These are phyloP conservation scores for Stagonosporopsis vannaccii DNA, from an alignment of 2,329 filamentous ascomycete genomes.

Conservation along the genomic window DNA sequence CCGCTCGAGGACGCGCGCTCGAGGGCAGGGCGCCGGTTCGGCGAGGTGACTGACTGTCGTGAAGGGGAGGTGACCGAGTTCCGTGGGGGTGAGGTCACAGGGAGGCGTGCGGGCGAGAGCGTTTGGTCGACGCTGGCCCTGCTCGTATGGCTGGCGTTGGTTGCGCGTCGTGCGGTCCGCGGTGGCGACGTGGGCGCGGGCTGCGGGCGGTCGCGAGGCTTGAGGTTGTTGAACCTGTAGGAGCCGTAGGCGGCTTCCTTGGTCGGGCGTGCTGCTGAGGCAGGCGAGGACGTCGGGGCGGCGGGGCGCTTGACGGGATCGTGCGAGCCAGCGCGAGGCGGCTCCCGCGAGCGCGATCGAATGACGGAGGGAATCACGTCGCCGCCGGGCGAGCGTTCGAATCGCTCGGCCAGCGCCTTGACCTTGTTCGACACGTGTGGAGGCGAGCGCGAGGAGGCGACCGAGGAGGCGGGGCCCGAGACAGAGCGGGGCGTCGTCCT, in stretches of 20 bases:
- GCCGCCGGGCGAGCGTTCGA: slow-evolving; percentile 43
- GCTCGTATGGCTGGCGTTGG: slow-evolving; percentile 27
- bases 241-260: slow-evolving; percentile 44
- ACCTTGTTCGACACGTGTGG: slow-evolving; percentile 42
- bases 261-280: slow-evolving; percentile 32
- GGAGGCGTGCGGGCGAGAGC: slow-evolving; percentile 26
- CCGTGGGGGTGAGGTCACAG: slow-evolving; percentile 24
- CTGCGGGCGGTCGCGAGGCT: slow-evolving; percentile 46
- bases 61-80: slow-evolving; percentile 9
- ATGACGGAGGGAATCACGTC: slow-evolving; percentile 29
- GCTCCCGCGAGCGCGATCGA: slow-evolving; percentile 32
- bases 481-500: slow-evolving; percentile 38
- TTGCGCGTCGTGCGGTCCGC: slow-evolving; percentile 33
- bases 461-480: slow-evolving; percentile 41
- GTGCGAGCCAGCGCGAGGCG: slow-evolving; percentile 22
- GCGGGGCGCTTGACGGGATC: slow-evolving; percentile 23
- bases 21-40: slow-evolving; percentile 27
- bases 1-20: slow-evolving; percentile 25
- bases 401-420: slow-evolving; percentile 47
- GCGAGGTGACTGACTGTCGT: slow-evolving; percentile 35
- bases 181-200: slow-evolving; percentile 42
- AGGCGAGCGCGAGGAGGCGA: slow-evolving; percentile 29
- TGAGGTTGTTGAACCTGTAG: slow-evolving; percentile 48
- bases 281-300: slow-evolving; percentile 37
- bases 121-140: slow-evolving; percentile 37